These are phyloP conservation scores for Fusarium odoratissimum DNA, from an alignment of 2,329 filamentous ascomycete genomes.

Conservation along the genomic window DNA sequence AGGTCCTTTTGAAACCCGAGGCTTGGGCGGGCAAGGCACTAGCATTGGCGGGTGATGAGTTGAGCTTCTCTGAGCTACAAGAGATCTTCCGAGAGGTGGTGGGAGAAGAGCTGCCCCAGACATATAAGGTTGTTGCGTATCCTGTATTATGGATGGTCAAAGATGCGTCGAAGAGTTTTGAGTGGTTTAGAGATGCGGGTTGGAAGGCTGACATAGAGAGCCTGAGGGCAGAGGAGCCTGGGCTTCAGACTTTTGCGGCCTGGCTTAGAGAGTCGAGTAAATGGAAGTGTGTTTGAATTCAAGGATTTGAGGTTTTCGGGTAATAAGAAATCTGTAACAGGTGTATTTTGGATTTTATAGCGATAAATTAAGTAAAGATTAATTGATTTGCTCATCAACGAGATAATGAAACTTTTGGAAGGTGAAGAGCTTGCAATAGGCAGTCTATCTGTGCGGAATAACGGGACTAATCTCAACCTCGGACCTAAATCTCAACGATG, in stretches of 20 bases:
- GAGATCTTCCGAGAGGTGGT: background rate
- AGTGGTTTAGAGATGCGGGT: slow-evolving; percentile 27
- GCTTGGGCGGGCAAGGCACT: slow-evolving; percentile 1
- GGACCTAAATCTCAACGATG: too few species aligned
- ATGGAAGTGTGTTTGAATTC: slow-evolving; percentile 28
- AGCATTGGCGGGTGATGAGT: slow-evolving; percentile 19
- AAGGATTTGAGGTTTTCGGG: too few species aligned
- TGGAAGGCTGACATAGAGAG: slow-evolving; percentile 24
- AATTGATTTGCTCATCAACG: too few species aligned
- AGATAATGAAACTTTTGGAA: too few species aligned
- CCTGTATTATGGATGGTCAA: slow-evolving; percentile 17
- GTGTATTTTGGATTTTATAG: too few species aligned
- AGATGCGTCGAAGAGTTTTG: slow-evolving; percentile 28
- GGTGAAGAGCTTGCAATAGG: too few species aligned
- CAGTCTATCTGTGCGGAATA: too few species aligned
- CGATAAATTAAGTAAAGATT: too few species aligned
- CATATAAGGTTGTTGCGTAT: slow-evolving; percentile 1
- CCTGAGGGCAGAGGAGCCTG: background rate
- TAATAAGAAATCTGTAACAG: too few species aligned
- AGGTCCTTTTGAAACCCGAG: background rate
- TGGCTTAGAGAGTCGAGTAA: slow-evolving; percentile 39
- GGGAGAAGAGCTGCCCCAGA: slow-evolving; percentile 14
- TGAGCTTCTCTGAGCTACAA: slow-evolving; percentile 16
- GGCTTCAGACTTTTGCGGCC: slow-evolving; percentile 17
- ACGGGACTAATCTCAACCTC: too few species aligned